A percentile compares a stretch with the other conserved stretches of the same genome.
phyloP scores from a whole-genome alignment of 2,329 filamentous ascomycete species.

The Aspergillus persii region DNA sequence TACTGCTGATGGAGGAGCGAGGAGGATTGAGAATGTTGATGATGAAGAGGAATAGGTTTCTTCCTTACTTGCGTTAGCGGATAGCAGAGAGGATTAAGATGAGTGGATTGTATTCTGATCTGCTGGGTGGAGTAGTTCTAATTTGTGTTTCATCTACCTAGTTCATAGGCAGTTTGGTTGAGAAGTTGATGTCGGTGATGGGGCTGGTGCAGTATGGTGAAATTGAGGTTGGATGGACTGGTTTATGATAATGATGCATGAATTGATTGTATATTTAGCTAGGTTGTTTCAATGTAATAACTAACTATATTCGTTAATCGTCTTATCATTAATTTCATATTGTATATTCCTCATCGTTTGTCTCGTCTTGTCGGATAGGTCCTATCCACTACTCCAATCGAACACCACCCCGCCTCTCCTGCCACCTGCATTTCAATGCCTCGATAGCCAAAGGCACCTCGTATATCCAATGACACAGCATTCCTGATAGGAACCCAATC shows the following conservation, averaged over 20 bases:
- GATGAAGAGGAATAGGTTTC: constrained; percentile 13
- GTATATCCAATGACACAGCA: constrained; percentile 74
- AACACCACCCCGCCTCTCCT: constrained; percentile 33
- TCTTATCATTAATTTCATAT: not conserved
- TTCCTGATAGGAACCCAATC: constrained; percentile 78
- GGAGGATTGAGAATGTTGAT: constrained; percentile 29
- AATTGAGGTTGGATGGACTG: not conserved
- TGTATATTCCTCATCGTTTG: too few species aligned
- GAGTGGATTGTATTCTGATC: too few species aligned
- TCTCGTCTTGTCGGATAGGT: too few species aligned
- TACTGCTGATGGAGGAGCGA: constrained; percentile 20
- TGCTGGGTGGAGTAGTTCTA: too few species aligned
- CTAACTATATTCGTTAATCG: too few species aligned
- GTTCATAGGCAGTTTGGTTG: too few species aligned
- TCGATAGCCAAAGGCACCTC: constrained; percentile 34
- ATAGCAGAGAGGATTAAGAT: too few species aligned
- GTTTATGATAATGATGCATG: not conserved
- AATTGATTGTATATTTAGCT: not conserved
- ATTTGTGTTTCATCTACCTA: too few species aligned
- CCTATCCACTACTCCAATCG: constrained; percentile 11
- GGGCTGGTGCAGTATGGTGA: too few species aligned
- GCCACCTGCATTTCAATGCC: constrained; percentile 24
- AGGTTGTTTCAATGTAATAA: not conserved
- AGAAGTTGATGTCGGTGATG: too few species aligned
- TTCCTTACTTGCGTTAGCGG: too few species aligned